phyloP scores from a whole-genome alignment of 2,329 filamentous ascomycete genomes.

The Didymella segeticola region DNA sequence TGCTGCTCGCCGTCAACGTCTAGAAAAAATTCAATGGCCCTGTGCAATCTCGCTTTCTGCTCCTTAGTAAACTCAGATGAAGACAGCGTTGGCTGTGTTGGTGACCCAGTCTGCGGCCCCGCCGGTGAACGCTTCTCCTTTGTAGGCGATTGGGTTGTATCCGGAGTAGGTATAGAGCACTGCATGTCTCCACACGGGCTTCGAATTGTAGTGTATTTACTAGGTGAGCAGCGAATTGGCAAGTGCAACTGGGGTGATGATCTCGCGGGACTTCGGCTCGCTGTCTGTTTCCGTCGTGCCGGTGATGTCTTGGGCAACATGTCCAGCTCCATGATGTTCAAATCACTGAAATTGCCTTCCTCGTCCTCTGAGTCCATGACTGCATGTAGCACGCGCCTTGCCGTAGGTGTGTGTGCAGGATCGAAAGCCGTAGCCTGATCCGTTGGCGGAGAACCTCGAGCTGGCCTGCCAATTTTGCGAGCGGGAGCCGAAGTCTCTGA shows the following conservation, averaged over 20 bases:
- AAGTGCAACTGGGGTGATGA: conserved; percentile 21
- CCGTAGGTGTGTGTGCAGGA: conserved; percentile 17
- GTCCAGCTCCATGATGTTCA: conserved; percentile 38
- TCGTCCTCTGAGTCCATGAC: conserved; percentile 45
- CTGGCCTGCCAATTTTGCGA: conserved; percentile 39
- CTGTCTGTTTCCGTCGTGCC: conserved; percentile 18
- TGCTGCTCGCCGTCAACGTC: conserved; percentile 32
- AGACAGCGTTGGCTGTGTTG: conserved; percentile 11
- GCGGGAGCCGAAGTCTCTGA: conserved; percentile 35
- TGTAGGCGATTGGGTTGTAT: conserved; percentile 24
- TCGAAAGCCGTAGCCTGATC: conserved; percentile 11
- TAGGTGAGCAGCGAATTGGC: conserved; percentile 38
- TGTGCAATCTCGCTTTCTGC: conserved; percentile 26
- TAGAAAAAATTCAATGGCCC: conserved; percentile 34
- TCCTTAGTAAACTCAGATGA: conserved; percentile 41
- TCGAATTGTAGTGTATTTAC: conserved; percentile 27
- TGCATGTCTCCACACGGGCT: conserved; percentile 24
- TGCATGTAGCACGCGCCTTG: conserved; percentile 26
- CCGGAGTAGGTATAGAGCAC: conserved; percentile 28
- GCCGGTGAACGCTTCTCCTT: conserved; percentile 22
- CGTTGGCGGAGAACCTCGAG: conserved; percentile 28
- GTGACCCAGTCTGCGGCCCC: conserved; percentile 5
- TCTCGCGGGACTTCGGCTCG: conserved; percentile 19
- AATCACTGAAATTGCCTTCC: conserved; percentile 31
- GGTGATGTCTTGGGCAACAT: conserved; percentile 21